Percentiles rank a stretch among this genome's conserved stretches.
Conservation (phyloP, 805 yeast genomes). For the Wickerhamomyces tratensis region DNA sequence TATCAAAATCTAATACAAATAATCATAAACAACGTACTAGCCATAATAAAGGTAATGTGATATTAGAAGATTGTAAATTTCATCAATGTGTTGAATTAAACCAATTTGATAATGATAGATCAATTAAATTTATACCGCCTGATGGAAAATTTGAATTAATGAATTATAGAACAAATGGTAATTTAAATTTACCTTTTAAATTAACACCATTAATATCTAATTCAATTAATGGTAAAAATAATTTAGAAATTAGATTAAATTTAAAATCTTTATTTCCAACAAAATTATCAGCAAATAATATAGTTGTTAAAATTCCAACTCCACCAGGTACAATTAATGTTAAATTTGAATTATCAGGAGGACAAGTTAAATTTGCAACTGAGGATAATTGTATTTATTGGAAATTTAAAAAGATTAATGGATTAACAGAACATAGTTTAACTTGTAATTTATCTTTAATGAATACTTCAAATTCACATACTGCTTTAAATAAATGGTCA, state of each 20-base stretch:
- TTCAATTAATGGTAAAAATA: slow-evolving; percentile 25
- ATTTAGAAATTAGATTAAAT: slow-evolving; percentile 47
- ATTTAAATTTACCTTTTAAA: slow-evolving; percentile 61
- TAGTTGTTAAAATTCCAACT: slow-evolving; percentile 55
- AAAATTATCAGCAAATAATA: slow-evolving; percentile 53
- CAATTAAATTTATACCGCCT: slow-evolving; percentile 73
- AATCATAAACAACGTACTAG: slow-evolving; percentile 27
- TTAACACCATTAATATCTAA: slow-evolving; percentile 46
- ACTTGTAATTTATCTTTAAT: slow-evolving; percentile 41
- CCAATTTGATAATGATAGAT: slow-evolving; percentile 53
- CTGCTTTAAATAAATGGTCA: slow-evolving; percentile 33
- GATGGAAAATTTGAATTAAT: slow-evolving; percentile 82
- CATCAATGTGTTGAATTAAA: slow-evolving; percentile 79
- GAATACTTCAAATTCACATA: slow-evolving; percentile 10
- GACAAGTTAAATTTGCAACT: slow-evolving; percentile 60
- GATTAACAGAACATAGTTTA: slow-evolving; percentile 53
- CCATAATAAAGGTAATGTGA: slow-evolving; percentile 39
- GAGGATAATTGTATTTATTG: slow-evolving; percentile 59
- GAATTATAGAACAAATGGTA: slow-evolving; percentile 54
- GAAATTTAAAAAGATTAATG: slow-evolving; percentile 61
- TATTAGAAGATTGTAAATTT: slow-evolving; percentile 70
- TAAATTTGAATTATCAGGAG: slow-evolving; percentile 37
- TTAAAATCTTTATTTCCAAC: slow-evolving; percentile 52
- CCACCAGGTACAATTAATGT: slow-evolving; percentile 52
- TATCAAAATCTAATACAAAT: slow-evolving; percentile 20